These are phyloP conservation scores for Kappamyces sp. DNA, from an alignment of 192 early-diverging fungal species.

Conservation along the genomic window DNA sequence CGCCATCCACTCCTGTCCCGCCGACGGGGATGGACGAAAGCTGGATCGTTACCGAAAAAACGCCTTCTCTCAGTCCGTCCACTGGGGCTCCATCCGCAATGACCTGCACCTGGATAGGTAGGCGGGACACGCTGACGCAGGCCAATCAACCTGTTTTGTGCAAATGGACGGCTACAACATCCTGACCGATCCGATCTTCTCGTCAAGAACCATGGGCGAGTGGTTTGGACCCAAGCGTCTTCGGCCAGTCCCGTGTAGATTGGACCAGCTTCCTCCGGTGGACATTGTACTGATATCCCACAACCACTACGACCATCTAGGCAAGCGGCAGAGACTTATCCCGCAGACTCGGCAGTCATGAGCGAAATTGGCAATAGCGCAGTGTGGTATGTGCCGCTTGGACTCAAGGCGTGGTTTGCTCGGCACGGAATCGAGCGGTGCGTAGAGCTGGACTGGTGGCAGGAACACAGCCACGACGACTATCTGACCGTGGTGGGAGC, in stretches of 20 bases:
- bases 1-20: too few relatives aligned
- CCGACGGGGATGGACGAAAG: too few relatives aligned
- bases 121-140: conserved; percentile 1
- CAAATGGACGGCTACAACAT: conserved; percentile 50
- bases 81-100: conserved; percentile 5
- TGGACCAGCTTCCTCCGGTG: conserved; percentile 39
- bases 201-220: conserved; percentile 31
- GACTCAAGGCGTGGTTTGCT: conserved; percentile 41
- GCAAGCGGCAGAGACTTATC: conserved; percentile 12
- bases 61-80: too few relatives aligned
- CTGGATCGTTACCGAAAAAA: too few relatives aligned
- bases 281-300: conserved; percentile 54
- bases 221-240: conserved; percentile 44
- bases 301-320: conserved; percentile 53
- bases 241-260: conserved; percentile 41
- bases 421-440: conserved; percentile 36
- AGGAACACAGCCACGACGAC: conserved; percentile 39
- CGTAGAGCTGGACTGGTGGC: conserved; percentile 55
- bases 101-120: conserved; percentile 31
- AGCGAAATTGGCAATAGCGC: conserved; percentile 42
- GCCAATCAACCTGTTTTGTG: conserved; percentile 52
- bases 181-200: conserved; percentile 50
- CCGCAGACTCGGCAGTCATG: conserved; percentile 40
- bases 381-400: conserved; percentile 53
- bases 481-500: conserved; percentile 37